phyloP scores from a whole-genome alignment of 2,329 filamentous ascomycete genomes.

The Trichoderma hamatum region DNA sequence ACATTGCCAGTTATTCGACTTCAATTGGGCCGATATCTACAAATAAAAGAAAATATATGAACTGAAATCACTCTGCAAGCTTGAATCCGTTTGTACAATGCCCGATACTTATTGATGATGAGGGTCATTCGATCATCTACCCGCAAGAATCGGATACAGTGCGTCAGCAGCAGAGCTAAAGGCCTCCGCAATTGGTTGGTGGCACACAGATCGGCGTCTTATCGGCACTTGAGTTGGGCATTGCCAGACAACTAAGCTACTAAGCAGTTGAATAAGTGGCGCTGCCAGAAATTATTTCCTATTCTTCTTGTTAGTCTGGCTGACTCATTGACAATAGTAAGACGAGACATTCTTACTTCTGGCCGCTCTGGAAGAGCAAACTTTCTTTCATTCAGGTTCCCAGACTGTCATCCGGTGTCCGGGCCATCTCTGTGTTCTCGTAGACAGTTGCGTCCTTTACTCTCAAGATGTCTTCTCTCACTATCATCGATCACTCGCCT shows the following conservation, averaged over 20 bases:
- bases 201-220: conserved; percentile 30
- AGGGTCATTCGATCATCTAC: too few species aligned
- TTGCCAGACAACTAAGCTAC: background rate
- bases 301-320: conserved; percentile 26
- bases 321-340: conserved; percentile 8
- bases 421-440: background rate
- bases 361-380: background rate
- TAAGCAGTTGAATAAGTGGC: conserved; percentile 1
- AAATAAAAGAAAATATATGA: too few species aligned
- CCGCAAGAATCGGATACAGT: too few species aligned
- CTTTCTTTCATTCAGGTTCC: conserved; percentile 3
- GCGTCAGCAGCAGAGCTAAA: background rate
- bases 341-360: background rate
- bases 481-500: conserved; percentile 79
- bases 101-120: too few species aligned
- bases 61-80: too few species aligned
- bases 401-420: background rate
- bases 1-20: too few species aligned
- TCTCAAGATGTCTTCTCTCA: conserved; percentile 51
- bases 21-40: too few species aligned
- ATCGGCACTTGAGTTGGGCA: conserved; percentile 27
- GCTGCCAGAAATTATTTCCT: conserved; percentile 8
- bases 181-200: background rate
- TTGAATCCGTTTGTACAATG: too few species aligned
- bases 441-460: background rate